A percentile compares a stretch with the other conserved stretches of the same genome.
Conservation (phyloP, 2,329 filamentous ascomycete species). For the Chaetomium globosum region DNA sequence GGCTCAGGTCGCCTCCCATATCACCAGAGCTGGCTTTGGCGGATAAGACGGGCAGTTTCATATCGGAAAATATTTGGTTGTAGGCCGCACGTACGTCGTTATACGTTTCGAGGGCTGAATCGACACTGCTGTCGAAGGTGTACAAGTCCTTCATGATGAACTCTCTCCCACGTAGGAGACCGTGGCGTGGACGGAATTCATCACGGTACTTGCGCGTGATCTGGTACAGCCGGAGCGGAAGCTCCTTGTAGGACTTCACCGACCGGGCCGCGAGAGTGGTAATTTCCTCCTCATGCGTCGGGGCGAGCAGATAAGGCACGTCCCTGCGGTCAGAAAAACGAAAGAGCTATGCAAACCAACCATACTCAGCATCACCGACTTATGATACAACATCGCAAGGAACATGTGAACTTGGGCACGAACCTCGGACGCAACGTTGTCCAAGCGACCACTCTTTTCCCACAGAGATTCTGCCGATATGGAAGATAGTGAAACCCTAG, state of each 20-base stretch:
- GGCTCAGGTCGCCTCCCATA: slow-evolving; percentile 90
- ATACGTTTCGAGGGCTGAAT: slow-evolving; percentile 80
- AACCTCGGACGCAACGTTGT: slow-evolving; percentile 72
- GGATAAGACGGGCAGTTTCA: slow-evolving; percentile 80
- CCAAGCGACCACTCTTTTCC: slow-evolving; percentile 79
- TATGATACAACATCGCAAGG: neutral
- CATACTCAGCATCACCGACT: slow-evolving; percentile 21
- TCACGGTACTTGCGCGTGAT: slow-evolving; percentile 94
- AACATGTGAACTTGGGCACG: slow-evolving; percentile 8
- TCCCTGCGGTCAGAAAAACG: slow-evolving; percentile 78
- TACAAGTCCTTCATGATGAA: slow-evolving; percentile 99
- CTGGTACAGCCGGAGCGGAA: slow-evolving; percentile 88
- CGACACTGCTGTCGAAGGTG: slow-evolving; percentile 75
- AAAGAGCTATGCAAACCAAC: slow-evolving; percentile 63
- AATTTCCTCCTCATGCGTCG: slow-evolving; percentile 97
- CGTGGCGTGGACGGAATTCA: slow-evolving; percentile 84
- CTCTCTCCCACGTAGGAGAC: slow-evolving; percentile 82
- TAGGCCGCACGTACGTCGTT: slow-evolving; percentile 73
- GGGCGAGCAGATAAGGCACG: slow-evolving; percentile 73
- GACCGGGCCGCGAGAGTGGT: slow-evolving; percentile 74
- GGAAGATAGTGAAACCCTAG: slow-evolving; percentile 79
- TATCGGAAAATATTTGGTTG: slow-evolving; percentile 73
- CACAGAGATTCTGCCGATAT: slow-evolving; percentile 85
- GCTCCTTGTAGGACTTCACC: slow-evolving; percentile 78
- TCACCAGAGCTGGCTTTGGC: slow-evolving; percentile 92